Evolutionary conservation across 2,329 filamentous ascomycete genomes (phyloP).

Genomic region (Lanzia echinophila): DNA sequence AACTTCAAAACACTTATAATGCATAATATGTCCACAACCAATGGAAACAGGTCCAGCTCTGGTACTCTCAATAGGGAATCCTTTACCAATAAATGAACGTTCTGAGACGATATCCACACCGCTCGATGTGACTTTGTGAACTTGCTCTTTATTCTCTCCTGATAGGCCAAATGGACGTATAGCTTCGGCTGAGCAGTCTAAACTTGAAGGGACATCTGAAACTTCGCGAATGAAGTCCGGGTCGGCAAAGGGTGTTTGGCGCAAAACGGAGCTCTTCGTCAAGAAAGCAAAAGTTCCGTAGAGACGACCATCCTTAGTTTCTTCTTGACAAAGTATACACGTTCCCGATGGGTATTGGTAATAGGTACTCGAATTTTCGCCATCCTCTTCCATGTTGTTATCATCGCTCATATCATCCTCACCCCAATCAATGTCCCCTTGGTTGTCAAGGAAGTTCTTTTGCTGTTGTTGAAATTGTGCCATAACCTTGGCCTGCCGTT

Average conservation of each 20-base stretch:
- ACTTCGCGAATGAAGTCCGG: constrained; percentile 80
- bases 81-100: constrained; percentile 79
- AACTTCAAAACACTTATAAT: constrained; percentile 88
- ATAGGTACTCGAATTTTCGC: constrained; percentile 61
- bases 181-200: constrained; percentile 78
- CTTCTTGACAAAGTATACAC: constrained; percentile 94
- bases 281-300: constrained; percentile 93
- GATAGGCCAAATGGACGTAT: constrained; percentile 88
- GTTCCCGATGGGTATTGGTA: constrained; percentile 92
- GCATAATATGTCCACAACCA: constrained; percentile 97
- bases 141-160: constrained; percentile 71
- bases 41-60: constrained; percentile 74
- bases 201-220: constrained; percentile 65
- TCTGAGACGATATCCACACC: constrained; percentile 68
- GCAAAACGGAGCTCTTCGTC: constrained; percentile 75
- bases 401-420: constrained; percentile 66
- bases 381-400: constrained; percentile 51
- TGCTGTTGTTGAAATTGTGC: constrained; percentile 97
- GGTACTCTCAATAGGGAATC: constrained; percentile 66
- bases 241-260: constrained; percentile 79
- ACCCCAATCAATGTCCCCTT: constrained; percentile 83
- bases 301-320: constrained; percentile 79
- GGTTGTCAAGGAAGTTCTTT: constrained; percentile 85
- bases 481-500: constrained; percentile 90
- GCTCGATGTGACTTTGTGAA: constrained; percentile 67